phyloP scores from a whole-genome alignment of 176 grass and related monocot genomes.

The Luzula sylvatica region DNA sequence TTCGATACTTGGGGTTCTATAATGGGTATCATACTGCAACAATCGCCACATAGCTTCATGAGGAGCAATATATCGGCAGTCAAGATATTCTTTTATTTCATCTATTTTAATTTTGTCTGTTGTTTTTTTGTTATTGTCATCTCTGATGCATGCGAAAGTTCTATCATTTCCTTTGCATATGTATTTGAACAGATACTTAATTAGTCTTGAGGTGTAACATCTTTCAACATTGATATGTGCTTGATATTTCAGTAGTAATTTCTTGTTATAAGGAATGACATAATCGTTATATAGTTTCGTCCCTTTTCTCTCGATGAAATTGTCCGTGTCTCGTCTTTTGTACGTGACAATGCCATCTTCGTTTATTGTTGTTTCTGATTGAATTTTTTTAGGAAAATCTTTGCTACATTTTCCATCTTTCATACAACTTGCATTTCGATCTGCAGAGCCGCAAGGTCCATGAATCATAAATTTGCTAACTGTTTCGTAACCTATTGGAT shows the following conservation, averaged over 20 bases:
- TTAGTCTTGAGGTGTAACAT: too few species aligned
- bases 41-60: constrained; percentile 6
- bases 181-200: neutral
- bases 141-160: too few species aligned
- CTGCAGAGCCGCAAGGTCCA: neutral
- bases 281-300: neutral
- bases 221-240: too few species aligned
- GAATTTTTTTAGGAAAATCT: constrained; percentile 14
- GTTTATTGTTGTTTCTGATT: neutral
- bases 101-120: too few species aligned
- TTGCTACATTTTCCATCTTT: constrained; percentile 17
- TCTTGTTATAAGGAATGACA: neutral
- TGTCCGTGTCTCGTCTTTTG: too few species aligned
- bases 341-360: neutral
- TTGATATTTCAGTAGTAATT: too few species aligned
- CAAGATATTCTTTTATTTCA: too few species aligned
- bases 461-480: constrained; percentile 1
- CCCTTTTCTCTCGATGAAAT: neutral
- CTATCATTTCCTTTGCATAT: too few species aligned
- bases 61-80: neutral
- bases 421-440: neutral
- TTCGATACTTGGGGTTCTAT: constrained; percentile 1
- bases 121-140: too few species aligned
- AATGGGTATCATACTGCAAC: constrained; percentile 14
- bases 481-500: too few species aligned